Evolutionary conservation across 495 filamentous ascomycete species (phyloP), one percentile per base, ranked within the genome.

Genomic region (Annulohypoxylon maeteangense): DNA sequence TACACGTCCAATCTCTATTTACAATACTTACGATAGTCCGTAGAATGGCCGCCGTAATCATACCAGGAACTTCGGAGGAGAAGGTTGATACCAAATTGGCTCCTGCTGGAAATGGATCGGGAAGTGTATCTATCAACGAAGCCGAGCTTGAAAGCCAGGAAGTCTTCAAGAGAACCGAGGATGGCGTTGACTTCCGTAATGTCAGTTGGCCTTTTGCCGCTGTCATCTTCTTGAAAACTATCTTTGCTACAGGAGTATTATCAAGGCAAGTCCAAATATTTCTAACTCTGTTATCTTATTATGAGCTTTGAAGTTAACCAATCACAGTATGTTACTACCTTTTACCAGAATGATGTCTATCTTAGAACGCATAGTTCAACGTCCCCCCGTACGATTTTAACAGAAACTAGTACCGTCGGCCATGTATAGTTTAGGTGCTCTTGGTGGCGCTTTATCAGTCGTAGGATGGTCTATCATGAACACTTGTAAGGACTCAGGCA

Each of bases 221-320:
- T n/a, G 79, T 87, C 2, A 88, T 89, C 66, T 88, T 89, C 60
- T 70, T 87, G 22, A 89, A 88, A 71, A 58, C 83, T 71, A 81
- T 84, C 59, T 86, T 88, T 51, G 84, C 85, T 20, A 86, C 83
- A 8, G 78, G 80, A 27, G 76, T 65, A 48, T 57, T 65, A 57
- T 65, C 62, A 18, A 65, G 62, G 62, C 22, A 57, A 18, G 62
- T 45, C 12, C 6, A 11, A 56, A 42, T 25, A n/a, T 51, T 14
- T 51, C 4, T 14, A n/a, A 7, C 12, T 14, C 12, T 3, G 11
- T 14, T n/a, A 12, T 4, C 10, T 12, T 3, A 14, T 29, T n/a
- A n/a, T 34, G 5, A 14, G 11, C 23, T 29, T 1, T 3, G 44
- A 23, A 47, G 71, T 74, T 78, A 78, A 50, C 56, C 16, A 16